Percentiles rank a stretch among this genome's conserved stretches.
Conservation (phyloP, 2,329 filamentous ascomycete species). For the Cordyceps cateniannulata region DNA sequence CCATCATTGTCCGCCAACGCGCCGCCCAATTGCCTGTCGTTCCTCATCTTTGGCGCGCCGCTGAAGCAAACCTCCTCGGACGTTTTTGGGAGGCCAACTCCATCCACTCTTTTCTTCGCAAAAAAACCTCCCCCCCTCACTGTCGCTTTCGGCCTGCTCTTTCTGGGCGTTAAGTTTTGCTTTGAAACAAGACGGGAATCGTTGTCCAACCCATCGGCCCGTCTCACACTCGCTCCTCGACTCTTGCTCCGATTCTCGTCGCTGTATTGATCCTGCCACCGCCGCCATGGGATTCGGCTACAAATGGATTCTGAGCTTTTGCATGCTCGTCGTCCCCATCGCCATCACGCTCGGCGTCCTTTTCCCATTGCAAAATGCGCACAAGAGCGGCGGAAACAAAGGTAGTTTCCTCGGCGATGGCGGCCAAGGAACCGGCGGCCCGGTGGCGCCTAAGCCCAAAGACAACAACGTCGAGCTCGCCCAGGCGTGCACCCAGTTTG, state of each 20-base stretch:
- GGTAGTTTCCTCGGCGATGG: slow-evolving; percentile 35
- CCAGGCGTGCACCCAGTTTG: slow-evolving; percentile 36
- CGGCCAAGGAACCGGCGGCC: slow-evolving; percentile 17
- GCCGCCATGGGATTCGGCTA: slow-evolving; percentile 30
- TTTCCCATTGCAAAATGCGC: slow-evolving; percentile 40
- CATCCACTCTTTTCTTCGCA: slow-evolving; percentile 12
- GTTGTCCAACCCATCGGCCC: background rate
- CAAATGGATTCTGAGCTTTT: slow-evolving; percentile 42
- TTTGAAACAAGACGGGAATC: background rate
- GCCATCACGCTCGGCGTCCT: slow-evolving; percentile 43
- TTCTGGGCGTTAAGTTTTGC: background rate
- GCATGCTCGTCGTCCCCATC: slow-evolving; percentile 43
- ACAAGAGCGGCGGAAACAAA: slow-evolving; percentile 33
- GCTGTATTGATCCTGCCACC: background rate
- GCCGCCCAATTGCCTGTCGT: background rate
- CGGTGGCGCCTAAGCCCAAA: slow-evolving; percentile 6
- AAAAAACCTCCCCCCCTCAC: background rate
- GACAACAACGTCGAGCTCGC: slow-evolving; percentile 30
- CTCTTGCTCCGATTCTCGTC: background rate
- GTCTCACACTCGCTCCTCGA: background rate
- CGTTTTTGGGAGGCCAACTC: background rate
- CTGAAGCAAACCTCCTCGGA: background rate
- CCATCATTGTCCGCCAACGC: background rate
- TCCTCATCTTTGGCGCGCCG: background rate
- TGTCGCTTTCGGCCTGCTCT: background rate